Conservation (phyloP, 2,329 filamentous ascomycete species). For the Neofusicoccum ribis region DNA sequence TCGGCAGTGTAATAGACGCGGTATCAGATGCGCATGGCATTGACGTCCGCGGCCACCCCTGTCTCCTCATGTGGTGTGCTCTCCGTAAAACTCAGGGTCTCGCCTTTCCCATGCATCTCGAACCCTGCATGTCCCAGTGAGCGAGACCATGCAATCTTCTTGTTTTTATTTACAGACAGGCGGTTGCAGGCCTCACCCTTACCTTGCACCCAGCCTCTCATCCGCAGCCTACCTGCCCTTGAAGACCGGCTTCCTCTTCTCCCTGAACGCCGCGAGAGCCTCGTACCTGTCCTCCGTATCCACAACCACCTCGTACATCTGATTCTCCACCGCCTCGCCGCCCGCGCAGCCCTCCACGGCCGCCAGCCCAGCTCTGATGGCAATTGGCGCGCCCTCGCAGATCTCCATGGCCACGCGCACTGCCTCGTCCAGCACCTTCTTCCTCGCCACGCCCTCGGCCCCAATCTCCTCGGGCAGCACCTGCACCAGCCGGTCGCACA, state of each 20-base stretch:
- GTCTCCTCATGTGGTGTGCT: background rate
- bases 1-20: background rate
- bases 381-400: constrained; percentile 85
- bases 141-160: background rate
- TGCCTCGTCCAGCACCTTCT: constrained; percentile 71
- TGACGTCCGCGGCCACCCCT: background rate
- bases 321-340: constrained; percentile 77
- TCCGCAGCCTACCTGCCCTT: constrained; percentile 47
- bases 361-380: constrained; percentile 74
- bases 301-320: constrained; percentile 81
- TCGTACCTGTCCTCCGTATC: constrained; percentile 84
- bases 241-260: constrained; percentile 72
- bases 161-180: background rate
- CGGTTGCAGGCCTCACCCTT: background rate
- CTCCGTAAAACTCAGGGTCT: background rate
- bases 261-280: constrained; percentile 80
- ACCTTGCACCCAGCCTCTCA: background rate
- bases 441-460: constrained; percentile 57
- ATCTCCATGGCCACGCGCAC: constrained; percentile 80
- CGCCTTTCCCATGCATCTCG: background rate
- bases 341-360: constrained; percentile 69
- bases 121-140: background rate
- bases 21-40: background rate
- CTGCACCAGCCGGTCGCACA: constrained; percentile 89
- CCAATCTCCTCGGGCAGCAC: constrained; percentile 60